Evolutionary conservation across 805 yeast genomes (phyloP).

Genomic region (Suhomyces sp.): DNA sequence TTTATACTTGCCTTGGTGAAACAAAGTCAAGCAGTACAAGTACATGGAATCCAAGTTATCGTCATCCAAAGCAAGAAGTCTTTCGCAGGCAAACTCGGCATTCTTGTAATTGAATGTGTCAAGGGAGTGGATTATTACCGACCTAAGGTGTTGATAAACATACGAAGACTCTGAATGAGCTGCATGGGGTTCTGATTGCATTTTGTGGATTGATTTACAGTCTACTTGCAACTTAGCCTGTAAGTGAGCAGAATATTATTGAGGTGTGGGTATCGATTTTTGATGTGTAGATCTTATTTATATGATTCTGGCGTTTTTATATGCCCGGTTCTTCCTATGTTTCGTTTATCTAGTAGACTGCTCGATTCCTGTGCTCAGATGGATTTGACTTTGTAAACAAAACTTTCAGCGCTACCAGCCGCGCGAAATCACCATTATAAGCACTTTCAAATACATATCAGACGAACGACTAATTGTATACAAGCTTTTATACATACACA

Average conservation of each 20-base stretch:
- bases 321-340: neutral
- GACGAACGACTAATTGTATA: too few relatives aligned
- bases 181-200: slow-evolving; percentile 11
- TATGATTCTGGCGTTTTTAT: neutral
- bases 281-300: neutral
- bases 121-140: slow-evolving; percentile 63
- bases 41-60: slow-evolving; percentile 59
- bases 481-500: neutral
- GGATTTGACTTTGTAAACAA: neutral
- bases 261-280: neutral
- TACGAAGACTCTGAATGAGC: slow-evolving; percentile 15
- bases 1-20: slow-evolving; percentile 55
- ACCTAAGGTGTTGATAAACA: slow-evolving; percentile 46
- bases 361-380: neutral
- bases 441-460: neutral
- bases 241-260: neutral
- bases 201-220: neutral
- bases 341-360: neutral
- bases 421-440: neutral
- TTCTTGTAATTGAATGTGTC: slow-evolving; percentile 67
- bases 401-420: neutral
- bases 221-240: neutral
- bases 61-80: slow-evolving; percentile 64
- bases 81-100: slow-evolving; percentile 85
- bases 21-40: slow-evolving; percentile 66